Conservation (phyloP, 139 green algal genomes). For the Axilococcus clingmanii region DNA sequence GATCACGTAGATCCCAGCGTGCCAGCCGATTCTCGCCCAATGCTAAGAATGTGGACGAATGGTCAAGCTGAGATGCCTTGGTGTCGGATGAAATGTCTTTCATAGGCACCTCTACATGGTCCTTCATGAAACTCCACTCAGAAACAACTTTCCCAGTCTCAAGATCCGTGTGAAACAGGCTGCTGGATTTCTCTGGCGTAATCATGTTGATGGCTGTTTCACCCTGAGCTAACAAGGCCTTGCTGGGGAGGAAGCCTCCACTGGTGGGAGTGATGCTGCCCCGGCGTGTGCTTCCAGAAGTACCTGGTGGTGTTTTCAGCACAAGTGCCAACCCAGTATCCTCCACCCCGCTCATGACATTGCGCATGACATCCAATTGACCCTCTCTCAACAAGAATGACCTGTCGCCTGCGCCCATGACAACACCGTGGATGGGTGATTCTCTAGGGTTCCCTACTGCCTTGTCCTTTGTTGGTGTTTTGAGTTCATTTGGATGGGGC, state of each 20-base stretch:
- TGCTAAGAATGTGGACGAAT: constrained; percentile 73
- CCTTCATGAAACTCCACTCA: constrained; percentile 83
- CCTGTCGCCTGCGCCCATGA: constrained; percentile 54
- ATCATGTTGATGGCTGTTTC: constrained; percentile 87
- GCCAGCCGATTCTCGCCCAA: constrained; percentile 70
- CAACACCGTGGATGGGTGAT: constrained; percentile 30
- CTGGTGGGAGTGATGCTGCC: not conserved
- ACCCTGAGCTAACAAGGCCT: constrained; percentile 54
- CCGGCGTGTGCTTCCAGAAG: not conserved
- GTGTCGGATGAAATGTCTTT: constrained; percentile 69
- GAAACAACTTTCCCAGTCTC: constrained; percentile 60
- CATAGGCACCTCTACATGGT: constrained; percentile 63
- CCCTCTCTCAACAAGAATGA: constrained; percentile 65
- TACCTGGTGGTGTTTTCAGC: constrained; percentile 1
- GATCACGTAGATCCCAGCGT: constrained; percentile 77
- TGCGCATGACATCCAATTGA: constrained; percentile 80
- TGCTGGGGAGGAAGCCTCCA: constrained; percentile 11
- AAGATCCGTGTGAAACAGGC: constrained; percentile 58
- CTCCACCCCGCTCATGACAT: constrained; percentile 64
- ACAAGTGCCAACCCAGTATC: constrained; percentile 11
- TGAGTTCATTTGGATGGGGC: constrained; percentile 15
- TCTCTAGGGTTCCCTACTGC: constrained; percentile 12
- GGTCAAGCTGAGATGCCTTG: constrained; percentile 59
- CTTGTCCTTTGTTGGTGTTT: constrained; percentile 25
- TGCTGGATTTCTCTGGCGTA: constrained; percentile 34